These are phyloP conservation scores for Avena atlantica DNA, from an alignment of 176 grass and related monocot species.

Conservation along the genomic window DNA sequence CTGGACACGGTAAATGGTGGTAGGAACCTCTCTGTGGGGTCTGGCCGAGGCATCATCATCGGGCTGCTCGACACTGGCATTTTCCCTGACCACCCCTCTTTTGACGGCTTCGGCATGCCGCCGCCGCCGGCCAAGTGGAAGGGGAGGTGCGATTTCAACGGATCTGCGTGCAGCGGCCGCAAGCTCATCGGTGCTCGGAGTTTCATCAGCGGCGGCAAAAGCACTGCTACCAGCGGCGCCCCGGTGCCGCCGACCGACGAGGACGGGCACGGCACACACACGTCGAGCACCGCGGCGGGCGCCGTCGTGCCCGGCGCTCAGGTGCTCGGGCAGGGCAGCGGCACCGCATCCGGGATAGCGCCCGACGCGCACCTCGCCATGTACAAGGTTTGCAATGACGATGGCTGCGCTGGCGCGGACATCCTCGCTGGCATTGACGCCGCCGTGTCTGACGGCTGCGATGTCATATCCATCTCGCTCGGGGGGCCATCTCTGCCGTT, in stretches of 20 bases:
- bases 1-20: neutral
- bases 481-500: neutral
- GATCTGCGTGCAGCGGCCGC: conserved; percentile 35
- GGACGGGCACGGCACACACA: neutral
- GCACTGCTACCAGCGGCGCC: neutral
- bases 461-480: conserved; percentile 7
- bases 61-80: conserved; percentile 50
- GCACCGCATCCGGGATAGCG: conserved; percentile 40
- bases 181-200: conserved; percentile 32
- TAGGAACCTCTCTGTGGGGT: neutral
- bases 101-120: conserved; percentile 48
- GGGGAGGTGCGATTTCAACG: conserved; percentile 58
- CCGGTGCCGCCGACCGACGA: neutral
- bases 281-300: neutral
- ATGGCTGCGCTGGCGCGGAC: conserved; percentile 9
- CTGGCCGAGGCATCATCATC: conserved; percentile 40
- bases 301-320: neutral
- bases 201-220: neutral
- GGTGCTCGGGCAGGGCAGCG: neutral
- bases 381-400: neutral
- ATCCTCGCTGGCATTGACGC: conserved; percentile 45
- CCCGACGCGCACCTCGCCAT: conserved; percentile 16
- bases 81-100: conserved; percentile 25
- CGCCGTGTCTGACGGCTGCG: conserved; percentile 43
- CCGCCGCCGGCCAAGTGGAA: conserved; percentile 71